A percentile compares a stretch with the other conserved stretches of the same genome.
Evolutionary conservation across 257 asterid species (phyloP).

Genomic region (Solanum boliviense): DNA sequence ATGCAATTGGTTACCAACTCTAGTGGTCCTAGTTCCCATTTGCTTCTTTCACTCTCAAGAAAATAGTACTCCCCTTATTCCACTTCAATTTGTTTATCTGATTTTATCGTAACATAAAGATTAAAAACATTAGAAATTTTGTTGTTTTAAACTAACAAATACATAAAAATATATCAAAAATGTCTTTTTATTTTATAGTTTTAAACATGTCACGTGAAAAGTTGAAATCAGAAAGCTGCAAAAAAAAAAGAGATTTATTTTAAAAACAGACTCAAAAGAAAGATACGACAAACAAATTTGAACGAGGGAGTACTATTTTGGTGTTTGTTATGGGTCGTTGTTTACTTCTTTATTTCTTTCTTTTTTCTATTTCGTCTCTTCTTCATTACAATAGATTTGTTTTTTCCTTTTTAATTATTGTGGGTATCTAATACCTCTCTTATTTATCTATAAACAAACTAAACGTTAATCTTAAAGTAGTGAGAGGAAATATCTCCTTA

Average conservation of each 20-base stretch:
- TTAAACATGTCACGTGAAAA: background rate
- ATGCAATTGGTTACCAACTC: constrained; percentile 4
- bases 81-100: background rate
- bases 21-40: constrained; percentile 2
- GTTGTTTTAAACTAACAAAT: background rate
- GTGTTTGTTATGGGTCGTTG: background rate
- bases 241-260: background rate
- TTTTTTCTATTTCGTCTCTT: background rate
- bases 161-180: background rate
- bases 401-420: background rate
- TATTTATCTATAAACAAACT: background rate
- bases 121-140: fast-evolving
- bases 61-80: background rate
- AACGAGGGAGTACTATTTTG: background rate
- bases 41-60: background rate
- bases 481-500: background rate
- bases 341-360: background rate
- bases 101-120: background rate
- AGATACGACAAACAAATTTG: background rate
- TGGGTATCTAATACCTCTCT: background rate
- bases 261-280: fast-evolving
- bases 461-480: background rate
- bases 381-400: background rate
- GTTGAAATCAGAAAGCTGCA: fast-evolving
- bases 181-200: background rate